These are phyloP conservation scores for Trypanosoma cruzi DNA, from an alignment of 208 protist species.

Conservation along the genomic window DNA sequence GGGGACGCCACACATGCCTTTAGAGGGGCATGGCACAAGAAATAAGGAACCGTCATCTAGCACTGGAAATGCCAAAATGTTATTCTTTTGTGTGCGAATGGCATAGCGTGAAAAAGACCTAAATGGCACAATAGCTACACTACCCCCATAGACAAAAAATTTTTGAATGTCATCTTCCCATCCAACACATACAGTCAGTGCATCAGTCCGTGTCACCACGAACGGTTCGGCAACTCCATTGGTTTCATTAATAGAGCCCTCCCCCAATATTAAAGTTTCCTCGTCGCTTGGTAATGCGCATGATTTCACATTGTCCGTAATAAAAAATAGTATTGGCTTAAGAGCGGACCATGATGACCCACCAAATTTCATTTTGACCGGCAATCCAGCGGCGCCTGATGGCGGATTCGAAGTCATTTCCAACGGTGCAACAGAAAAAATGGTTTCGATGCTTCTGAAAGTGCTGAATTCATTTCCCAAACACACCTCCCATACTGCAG, in stretches of 20 bases:
- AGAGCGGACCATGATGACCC: constrained; percentile 23
- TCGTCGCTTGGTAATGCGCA: constrained; percentile 25
- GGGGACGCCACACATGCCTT: constrained; percentile 19
- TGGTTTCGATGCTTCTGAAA: constrained; percentile 32
- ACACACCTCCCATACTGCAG: constrained; percentile 32
- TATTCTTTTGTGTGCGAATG: constrained; percentile 43
- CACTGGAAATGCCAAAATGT: constrained; percentile 37
- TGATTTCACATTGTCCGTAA: constrained; percentile 20
- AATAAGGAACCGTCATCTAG: constrained; percentile 32
- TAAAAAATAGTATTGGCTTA: constrained; percentile 30
- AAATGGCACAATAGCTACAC: constrained; percentile 32
- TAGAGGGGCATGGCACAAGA: constrained; percentile 38
- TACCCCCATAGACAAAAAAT: constrained; percentile 43
- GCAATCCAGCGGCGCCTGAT: constrained; percentile 29
- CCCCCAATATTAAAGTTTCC: constrained; percentile 12
- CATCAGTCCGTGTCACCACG: constrained; percentile 16
- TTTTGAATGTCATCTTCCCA: constrained; percentile 3
- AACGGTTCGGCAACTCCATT: constrained; percentile 31
- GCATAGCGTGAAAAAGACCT: constrained; percentile 43
- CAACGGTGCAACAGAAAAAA: constrained; percentile 34
- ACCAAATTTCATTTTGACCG: constrained; percentile 35
- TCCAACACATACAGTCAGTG: constrained; percentile 19
- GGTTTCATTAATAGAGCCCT: constrained; percentile 30
- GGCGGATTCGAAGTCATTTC: constrained; percentile 25
- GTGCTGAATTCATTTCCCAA: constrained; percentile 13